Percentiles rank a stretch among this genome's conserved stretches.
Evolutionary conservation across 116 monocot species (phyloP).

Genomic region (Phalaenopsis hybrid): DNA sequence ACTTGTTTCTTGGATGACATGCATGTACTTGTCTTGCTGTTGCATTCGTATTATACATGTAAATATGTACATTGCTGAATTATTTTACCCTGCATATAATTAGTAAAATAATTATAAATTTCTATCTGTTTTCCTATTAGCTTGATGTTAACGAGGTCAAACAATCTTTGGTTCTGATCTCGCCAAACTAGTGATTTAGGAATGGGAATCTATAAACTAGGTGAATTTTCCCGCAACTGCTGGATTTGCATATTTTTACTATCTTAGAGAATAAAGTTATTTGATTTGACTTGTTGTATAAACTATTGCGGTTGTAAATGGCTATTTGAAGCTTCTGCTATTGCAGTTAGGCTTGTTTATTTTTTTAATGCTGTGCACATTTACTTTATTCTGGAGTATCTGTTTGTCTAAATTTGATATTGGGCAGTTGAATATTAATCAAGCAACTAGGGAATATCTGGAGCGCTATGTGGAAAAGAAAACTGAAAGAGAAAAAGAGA

Average conservation of each 20-base stretch:
- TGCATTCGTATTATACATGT: background rate
- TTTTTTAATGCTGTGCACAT: background rate
- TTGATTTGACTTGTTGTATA: conserved; percentile 4
- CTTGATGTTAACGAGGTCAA: background rate
- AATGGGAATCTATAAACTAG: background rate
- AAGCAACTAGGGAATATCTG: conserved; percentile 94
- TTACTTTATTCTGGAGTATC: background rate
- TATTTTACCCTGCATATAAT: background rate
- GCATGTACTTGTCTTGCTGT: background rate
- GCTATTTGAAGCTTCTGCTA: background rate
- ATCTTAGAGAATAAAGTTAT: background rate
- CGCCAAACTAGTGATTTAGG: background rate
- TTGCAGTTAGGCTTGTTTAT: background rate
- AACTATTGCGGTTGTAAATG: background rate
- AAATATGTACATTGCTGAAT: background rate
- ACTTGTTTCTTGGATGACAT: background rate
- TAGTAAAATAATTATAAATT: background rate
- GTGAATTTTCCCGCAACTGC: background rate
- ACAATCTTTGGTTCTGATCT: background rate
- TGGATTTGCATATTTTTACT: background rate
- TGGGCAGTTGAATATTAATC: conserved; percentile 79
- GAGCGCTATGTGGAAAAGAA: conserved; percentile 88
- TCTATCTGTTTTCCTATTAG: background rate
- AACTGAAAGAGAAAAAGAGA: conserved; percentile 79
- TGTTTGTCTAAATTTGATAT: conserved; percentile 11